phyloP scores from a whole-genome alignment of 805 yeast genomes.

The Barnettozyma sp. region DNA sequence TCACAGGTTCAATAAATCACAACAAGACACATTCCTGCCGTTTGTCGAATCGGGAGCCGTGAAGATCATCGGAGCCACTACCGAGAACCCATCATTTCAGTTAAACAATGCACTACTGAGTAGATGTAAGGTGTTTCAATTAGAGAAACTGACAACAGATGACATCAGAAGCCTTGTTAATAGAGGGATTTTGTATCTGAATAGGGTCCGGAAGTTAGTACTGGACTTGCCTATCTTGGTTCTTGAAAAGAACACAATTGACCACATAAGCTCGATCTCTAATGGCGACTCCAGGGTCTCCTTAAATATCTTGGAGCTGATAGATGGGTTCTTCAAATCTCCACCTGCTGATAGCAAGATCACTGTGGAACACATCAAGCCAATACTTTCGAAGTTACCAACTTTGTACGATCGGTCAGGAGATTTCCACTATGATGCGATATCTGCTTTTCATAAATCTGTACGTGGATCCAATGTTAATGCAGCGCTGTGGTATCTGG shows the following conservation, averaged over 20 bases:
- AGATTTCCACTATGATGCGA: slow-evolving; percentile 90
- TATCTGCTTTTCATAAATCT: slow-evolving; percentile 91
- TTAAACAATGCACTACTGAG: slow-evolving; percentile 77
- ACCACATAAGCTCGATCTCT: slow-evolving; percentile 63
- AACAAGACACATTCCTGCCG: slow-evolving; percentile 83
- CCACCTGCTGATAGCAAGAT: slow-evolving; percentile 7
- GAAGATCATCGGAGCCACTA: slow-evolving; percentile 89
- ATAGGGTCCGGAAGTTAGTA: slow-evolving; percentile 51
- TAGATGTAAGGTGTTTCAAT: slow-evolving; percentile 72
- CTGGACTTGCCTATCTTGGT: slow-evolving; percentile 43
- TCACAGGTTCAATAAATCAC: slow-evolving; percentile 78
- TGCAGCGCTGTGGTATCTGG: slow-evolving; percentile 83
- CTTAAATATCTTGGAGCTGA: slow-evolving; percentile 68
- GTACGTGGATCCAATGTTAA: slow-evolving; percentile 85
- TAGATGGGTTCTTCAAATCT: slow-evolving; percentile 43
- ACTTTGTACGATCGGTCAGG: slow-evolving; percentile 79
- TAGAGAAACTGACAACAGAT: slow-evolving; percentile 42
- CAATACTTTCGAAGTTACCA: slow-evolving; percentile 42
- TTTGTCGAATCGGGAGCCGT: slow-evolving; percentile 79
- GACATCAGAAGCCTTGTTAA: slow-evolving; percentile 49
- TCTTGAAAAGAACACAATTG: slow-evolving; percentile 49
- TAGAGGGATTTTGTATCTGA: slow-evolving; percentile 53
- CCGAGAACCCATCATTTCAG: slow-evolving; percentile 87
- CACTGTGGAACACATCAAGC: slow-evolving; percentile 28
- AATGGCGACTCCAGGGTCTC: slow-evolving; percentile 90